phyloP scores from a whole-genome alignment of 2,329 filamentous ascomycete species.

The Alternaria sp. region DNA sequence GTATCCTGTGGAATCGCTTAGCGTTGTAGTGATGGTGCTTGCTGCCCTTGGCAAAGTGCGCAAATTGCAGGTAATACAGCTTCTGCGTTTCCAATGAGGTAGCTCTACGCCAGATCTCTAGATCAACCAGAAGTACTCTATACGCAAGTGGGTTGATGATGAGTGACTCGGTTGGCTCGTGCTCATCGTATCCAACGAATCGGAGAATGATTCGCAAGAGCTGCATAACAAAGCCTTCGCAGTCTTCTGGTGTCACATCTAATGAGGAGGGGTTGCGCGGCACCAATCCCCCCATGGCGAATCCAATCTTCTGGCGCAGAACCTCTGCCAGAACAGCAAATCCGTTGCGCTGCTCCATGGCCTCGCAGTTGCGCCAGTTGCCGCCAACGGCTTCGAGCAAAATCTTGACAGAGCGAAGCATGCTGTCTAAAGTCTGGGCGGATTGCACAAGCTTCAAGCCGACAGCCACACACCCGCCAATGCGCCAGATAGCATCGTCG shows the following conservation, averaged over 20 bases:
- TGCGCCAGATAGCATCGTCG: conserved; percentile 89
- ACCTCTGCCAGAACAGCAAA: conserved; percentile 88
- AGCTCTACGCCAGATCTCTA: conserved; percentile 84
- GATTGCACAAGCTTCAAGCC: conserved; percentile 84
- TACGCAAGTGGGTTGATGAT: conserved; percentile 97
- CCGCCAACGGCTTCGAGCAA: conserved; percentile 84
- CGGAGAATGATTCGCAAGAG: conserved; percentile 78
- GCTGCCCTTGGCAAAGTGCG: conserved; percentile 85
- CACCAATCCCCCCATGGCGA: conserved; percentile 52
- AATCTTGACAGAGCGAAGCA: conserved; percentile 79
- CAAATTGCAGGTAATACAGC: conserved; percentile 92
- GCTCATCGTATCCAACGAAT: conserved; percentile 87
- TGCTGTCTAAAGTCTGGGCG: conserved; percentile 71
- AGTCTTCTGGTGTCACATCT: conserved; percentile 48
- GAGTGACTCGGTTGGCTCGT: conserved; percentile 82
- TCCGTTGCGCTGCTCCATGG: conserved; percentile 95
- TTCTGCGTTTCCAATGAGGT: conserved; percentile 78
- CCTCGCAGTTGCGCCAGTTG: conserved; percentile 97
- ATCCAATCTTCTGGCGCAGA: conserved; percentile 79
- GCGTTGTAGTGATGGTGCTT: conserved; percentile 93
- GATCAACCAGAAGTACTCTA: conserved; percentile 86
- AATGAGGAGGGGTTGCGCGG: conserved; percentile 54
- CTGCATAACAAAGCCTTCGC: conserved; percentile 60
- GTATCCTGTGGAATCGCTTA: conserved; percentile 84
- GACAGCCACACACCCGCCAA: conserved; percentile 88